A percentile compares a stretch with the other conserved stretches of the same genome.
Evolutionary conservation across 2,329 filamentous ascomycete genomes (phyloP).

Genomic region (Ceratocystis eucalypticola): DNA sequence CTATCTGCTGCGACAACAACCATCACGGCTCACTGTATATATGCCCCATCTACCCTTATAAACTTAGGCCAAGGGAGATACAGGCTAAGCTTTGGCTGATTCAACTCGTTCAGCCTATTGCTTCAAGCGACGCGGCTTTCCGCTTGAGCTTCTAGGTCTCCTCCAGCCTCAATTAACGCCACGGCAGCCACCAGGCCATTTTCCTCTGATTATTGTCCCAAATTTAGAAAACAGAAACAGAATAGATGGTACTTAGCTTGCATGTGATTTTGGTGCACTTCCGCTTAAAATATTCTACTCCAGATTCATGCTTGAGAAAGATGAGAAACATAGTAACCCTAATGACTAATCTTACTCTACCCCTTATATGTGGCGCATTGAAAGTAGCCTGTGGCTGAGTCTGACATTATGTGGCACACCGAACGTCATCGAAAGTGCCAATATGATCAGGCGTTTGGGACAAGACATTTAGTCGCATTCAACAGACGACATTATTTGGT

Average conservation of each 20-base stretch:
- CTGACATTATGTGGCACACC: not conserved
- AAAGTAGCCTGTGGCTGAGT: not conserved
- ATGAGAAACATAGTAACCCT: not conserved
- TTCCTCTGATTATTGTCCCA: no score
- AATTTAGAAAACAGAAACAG: no score
- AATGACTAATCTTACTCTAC: not conserved
- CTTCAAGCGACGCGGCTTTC: no score
- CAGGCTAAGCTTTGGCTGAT: not conserved
- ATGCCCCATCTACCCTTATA: not conserved
- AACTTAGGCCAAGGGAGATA: not conserved
- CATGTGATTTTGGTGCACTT: not conserved
- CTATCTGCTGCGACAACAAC: not conserved
- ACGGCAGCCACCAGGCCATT: no score
- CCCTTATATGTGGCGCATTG: not conserved
- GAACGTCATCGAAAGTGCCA: slow-evolving; percentile 7
- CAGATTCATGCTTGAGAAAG: not conserved
- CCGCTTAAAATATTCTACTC: no score
- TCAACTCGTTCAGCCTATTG: not conserved
- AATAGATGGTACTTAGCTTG: not conserved
- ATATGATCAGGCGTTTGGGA: not conserved
- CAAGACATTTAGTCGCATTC: not conserved
- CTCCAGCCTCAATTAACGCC: no score
- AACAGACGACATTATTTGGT: not conserved
- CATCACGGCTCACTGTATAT: not conserved
- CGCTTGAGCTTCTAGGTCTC: no score